Percentiles rank a stretch among this genome's conserved stretches.
These are phyloP conservation scores for Setaria viridis DNA, from an alignment of 202 grass and related monocot species.

Conservation along the genomic window DNA sequence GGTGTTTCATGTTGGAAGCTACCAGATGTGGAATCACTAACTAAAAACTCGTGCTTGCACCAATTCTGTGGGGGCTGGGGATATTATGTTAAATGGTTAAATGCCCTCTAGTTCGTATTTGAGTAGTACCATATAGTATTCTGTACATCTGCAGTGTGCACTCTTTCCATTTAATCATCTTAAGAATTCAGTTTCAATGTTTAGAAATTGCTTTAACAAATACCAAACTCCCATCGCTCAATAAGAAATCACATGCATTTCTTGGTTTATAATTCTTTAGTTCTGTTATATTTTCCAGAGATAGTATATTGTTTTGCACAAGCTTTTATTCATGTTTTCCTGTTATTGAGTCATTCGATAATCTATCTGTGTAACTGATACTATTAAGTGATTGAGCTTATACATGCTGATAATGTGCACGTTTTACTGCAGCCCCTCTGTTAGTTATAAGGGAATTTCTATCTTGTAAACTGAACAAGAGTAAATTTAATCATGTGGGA, in stretches of 20 bases:
- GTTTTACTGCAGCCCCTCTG: conserved; percentile 25
- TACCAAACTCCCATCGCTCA: not conserved
- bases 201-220: not conserved
- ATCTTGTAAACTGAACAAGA: conserved; percentile 46
- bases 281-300: conserved; percentile 1
- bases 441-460: conserved; percentile 36
- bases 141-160: not conserved
- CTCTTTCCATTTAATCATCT: not conserved
- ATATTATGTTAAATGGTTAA: conserved; percentile 6
- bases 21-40: not conserved
- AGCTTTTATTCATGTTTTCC: not conserved
- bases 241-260: conserved; percentile 4
- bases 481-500: conserved; percentile 63
- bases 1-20: not conserved
- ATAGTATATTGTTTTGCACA: not conserved
- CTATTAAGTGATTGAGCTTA: not conserved
- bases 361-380: conserved; percentile 9
- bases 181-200: not conserved
- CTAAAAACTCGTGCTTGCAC: not conserved
- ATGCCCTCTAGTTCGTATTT: not conserved
- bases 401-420: not conserved
- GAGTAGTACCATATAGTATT: not conserved
- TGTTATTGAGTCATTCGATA: conserved; percentile 2
- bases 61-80: not conserved
- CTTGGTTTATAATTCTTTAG: not conserved